Evolutionary conservation across 1,284 basidiomycete species (phyloP), one percentile per base, ranked within the genome.

Genomic region (Leccinum holopus): DNA sequence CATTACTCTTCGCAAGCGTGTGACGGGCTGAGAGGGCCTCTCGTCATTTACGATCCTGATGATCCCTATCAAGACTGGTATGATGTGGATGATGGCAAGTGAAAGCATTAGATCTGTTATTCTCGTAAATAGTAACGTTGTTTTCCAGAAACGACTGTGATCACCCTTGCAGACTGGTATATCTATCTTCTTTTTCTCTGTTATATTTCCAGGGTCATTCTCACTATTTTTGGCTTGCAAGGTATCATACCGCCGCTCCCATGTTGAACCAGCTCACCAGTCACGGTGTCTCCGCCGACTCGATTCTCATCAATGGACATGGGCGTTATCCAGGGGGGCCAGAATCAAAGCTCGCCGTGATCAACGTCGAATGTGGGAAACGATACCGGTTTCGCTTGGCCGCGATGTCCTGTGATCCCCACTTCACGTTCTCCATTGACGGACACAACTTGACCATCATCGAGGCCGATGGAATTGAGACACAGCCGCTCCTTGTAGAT

Each of bases 251-350:
- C 5, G 52, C 35, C 4, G 32, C 65, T 39, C 65, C 67, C 21
- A 65, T 70, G 2, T 51, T 71, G 7, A 58, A 62, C 57, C 56
- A 64, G 59, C 60, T 73, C 39, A 55, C 68, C 37, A 3, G 44
- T 47, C 44, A 7, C 32, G 63, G 66, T 51, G 65, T 65, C 37
- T 66, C 41, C 28, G 61, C 72, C 1, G 64, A 66, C 56, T 71
- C 76, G 10, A 54, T 76, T 2, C 69, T 84, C 18, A 78, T 87
- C 68, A 85, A 87, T 59, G 84, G 85, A 1, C 66, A 71, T 33
- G 84, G 83, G 6, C 73, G 79, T 10, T 83, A 70, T 49, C 62
- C 65, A 12, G 69, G 67, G 3, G 81, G 80, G 6, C 76, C 80
- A 1, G 65, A 69, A 3, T 54, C 53, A 33, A 16, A 30, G 10